Base-by-base conservation (phyloP, 805 yeast genomes). In the Barnettozyma pratensis region DNA sequence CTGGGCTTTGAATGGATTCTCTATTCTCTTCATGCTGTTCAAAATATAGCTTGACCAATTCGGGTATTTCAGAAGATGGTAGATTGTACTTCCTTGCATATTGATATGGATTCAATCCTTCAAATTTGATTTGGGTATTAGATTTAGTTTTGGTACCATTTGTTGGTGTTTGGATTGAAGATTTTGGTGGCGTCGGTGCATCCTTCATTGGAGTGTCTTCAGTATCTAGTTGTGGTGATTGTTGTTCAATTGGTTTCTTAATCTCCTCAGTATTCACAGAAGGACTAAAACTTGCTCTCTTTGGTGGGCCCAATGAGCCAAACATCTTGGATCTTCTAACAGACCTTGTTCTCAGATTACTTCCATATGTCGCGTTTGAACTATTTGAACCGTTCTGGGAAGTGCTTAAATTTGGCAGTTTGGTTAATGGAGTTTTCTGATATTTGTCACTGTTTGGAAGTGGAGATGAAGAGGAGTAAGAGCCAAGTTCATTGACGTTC, bases 41-140 rank as follows among this genome's bases (percentile, higher is more conserved):
- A 46, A 70, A 64, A 50, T 65, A 71, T 7, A 62, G 38, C 44
- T 66, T 66, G 9, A 70, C 65, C 8, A 70, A 60, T 36, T 51
- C 58, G 19, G 73, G 71, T 41, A 70, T 56, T 34, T 70, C 74
- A 26, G 54, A 53, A 2, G 71, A 56, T 3, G 74, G 70, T 11
- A 70, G 50, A 38, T 66, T 64, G 48, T 69, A 58, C 53, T 64
- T 63, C 48, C 63, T 68, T 25, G 67, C 54, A 50, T 68, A 71
- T 52, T 70, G 73, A 37, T 68, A 67, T 8, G 74, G 74, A 50
- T 70, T 71, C 45, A 70, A 53, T 6, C 67, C 68, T 41, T 68
- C 70, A 55, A 70, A 68, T 25, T 69, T 28, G n/a, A 41, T 40
- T 4, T 25, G 29, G 11, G 34, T 31, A 11, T 44, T 26, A 10